These are phyloP conservation scores for Alternaria brassicicola DNA, from an alignment of 2,329 filamentous ascomycete species.

Conservation along the genomic window DNA sequence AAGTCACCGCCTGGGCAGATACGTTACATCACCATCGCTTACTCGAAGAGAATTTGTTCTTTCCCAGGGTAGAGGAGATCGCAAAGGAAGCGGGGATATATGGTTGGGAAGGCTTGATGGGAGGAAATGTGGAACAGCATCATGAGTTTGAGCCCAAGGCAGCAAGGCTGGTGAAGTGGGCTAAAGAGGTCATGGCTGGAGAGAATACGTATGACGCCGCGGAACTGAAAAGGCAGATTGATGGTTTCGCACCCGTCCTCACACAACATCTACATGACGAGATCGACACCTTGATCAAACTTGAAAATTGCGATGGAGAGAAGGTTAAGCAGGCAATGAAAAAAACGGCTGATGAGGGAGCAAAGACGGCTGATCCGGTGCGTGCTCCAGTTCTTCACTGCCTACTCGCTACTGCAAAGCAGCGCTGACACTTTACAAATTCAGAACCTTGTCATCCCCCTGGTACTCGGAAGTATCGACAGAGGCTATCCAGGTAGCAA, in stretches of 20 bases:
- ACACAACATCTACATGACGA: constrained; percentile 30
- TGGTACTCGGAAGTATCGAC: constrained; percentile 45
- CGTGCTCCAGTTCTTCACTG: background rate
- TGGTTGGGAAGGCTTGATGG: constrained; percentile 29
- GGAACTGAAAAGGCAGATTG: constrained; percentile 18
- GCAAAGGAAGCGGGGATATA: constrained; percentile 26
- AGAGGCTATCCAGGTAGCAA: constrained; percentile 40
- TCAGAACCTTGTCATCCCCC: constrained; percentile 32
- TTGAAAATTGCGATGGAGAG: constrained; percentile 21
- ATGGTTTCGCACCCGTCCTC: constrained; percentile 22
- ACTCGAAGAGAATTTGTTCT: constrained; percentile 44
- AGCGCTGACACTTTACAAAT: background rate
- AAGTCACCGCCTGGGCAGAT: constrained; percentile 42
- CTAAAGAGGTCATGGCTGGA: background rate
- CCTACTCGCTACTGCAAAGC: background rate
- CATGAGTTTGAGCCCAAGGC: constrained; percentile 41
- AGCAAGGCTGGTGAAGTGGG: constrained; percentile 34
- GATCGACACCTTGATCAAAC: constrained; percentile 22
- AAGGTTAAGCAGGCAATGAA: constrained; percentile 12
- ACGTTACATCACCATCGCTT: constrained; percentile 48
- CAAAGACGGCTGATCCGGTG: constrained; percentile 14
- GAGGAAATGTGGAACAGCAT: constrained; percentile 44
- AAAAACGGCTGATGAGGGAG: background rate
- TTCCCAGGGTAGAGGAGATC: constrained; percentile 45
- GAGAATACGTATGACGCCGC: constrained; percentile 14